phyloP scores from a whole-genome alignment of 208 protist species.

The Crithidia bombi region DNA sequence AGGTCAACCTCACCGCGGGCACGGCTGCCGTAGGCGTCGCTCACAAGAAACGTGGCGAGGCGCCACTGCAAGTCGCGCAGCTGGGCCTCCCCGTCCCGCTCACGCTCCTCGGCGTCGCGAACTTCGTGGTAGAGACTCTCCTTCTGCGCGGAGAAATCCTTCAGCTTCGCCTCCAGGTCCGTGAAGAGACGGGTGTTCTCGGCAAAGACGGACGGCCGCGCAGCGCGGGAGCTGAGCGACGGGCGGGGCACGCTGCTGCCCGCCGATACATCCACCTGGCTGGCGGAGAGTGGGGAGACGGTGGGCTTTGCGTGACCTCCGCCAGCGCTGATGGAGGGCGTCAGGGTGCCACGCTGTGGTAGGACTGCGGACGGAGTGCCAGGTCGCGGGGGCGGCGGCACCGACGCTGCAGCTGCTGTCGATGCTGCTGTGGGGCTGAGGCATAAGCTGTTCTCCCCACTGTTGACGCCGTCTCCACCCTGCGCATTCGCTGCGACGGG shows the following conservation, averaged over 20 bases:
- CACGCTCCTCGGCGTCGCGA: slow-evolving; percentile 68
- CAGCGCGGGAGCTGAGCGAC: slow-evolving; percentile 21
- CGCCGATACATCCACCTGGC: slow-evolving; percentile 1
- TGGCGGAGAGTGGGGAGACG: slow-evolving; percentile 3
- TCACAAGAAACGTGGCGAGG: slow-evolving; percentile 71
- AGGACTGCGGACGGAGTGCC: not conserved
- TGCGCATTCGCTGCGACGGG: not conserved
- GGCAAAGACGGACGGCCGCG: slow-evolving; percentile 36
- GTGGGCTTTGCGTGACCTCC: not conserved
- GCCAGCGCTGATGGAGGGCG: slow-evolving; percentile 2
- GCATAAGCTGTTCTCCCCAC: not conserved
- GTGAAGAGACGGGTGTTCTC: slow-evolving; percentile 44
- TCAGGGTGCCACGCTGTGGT: slow-evolving; percentile 18
- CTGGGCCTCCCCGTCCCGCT: slow-evolving; percentile 59
- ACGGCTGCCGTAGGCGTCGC: slow-evolving; percentile 33
- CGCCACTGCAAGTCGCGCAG: slow-evolving; percentile 78
- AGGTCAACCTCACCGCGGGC: slow-evolving; percentile 24
- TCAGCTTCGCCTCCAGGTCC: slow-evolving; percentile 60
- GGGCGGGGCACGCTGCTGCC: slow-evolving; percentile 15
- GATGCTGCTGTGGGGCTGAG: not conserved
- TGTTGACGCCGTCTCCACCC: not conserved
- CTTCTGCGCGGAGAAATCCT: slow-evolving; percentile 62
- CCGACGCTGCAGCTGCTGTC: not conserved
- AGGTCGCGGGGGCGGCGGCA: not conserved
- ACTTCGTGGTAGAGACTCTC: slow-evolving; percentile 70